phyloP scores from a whole-genome alignment of 139 green algal species.

The Dunaliella sp. region DNA sequence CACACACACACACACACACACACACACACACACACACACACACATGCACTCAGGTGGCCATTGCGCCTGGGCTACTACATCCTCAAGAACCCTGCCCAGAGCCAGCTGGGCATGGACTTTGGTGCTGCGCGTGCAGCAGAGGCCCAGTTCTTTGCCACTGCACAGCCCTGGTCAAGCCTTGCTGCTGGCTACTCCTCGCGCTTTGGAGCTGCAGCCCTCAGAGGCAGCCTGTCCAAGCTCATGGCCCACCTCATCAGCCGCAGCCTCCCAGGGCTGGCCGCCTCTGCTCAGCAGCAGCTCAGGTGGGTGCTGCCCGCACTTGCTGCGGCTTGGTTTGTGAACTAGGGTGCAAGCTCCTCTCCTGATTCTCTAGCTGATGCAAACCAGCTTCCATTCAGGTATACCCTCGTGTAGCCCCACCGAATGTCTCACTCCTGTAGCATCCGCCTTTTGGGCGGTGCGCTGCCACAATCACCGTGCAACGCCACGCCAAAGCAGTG shows the following conservation, averaged over 20 bases:
- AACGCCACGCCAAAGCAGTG: too few species aligned
- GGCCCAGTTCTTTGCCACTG: background rate
- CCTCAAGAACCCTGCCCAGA: constrained; percentile 21
- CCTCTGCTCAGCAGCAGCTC: constrained; percentile 6
- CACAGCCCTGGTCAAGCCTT: background rate
- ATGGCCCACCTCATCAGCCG: background rate
- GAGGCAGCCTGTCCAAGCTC: background rate
- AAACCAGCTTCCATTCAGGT: too few species aligned
- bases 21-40: too few species aligned
- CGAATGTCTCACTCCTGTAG: too few species aligned
- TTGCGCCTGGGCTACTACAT: constrained; percentile 7
- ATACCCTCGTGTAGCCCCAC: too few species aligned
- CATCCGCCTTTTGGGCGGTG: too few species aligned
- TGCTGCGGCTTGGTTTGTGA: too few species aligned
- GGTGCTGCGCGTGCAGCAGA: background rate
- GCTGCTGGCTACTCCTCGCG: background rate
- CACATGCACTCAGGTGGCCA: background rate
- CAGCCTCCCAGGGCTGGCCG: background rate
- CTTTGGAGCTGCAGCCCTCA: background rate
- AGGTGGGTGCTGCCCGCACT: background rate
- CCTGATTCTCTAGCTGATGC: too few species aligned
- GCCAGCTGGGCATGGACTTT: constrained; percentile 17
- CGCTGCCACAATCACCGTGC: too few species aligned
- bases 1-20: too few species aligned
- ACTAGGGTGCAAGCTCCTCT: too few species aligned